Conservation (phyloP, 1,284 basidiomycete genomes). For the Naganishia liquefaciens region DNA sequence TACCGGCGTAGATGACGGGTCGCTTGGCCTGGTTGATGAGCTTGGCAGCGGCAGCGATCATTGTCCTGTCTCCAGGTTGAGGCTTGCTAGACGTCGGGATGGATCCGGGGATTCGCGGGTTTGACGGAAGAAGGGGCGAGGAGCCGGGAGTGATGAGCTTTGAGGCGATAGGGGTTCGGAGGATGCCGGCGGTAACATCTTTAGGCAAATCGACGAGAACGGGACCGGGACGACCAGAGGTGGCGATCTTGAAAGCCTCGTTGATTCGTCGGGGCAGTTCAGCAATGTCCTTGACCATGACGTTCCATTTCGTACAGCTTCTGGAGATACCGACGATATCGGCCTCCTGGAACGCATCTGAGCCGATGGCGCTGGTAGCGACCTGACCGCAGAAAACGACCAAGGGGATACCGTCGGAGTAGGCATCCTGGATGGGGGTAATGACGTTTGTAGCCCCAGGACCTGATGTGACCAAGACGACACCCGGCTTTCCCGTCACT, state of each 20-base stretch:
- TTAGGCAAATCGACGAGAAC: conserved; percentile 97
- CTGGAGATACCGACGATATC: conserved; percentile 95
- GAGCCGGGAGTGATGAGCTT: conserved; percentile 83
- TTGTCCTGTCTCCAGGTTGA: conserved; percentile 64
- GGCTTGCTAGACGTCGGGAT: conserved; percentile 55
- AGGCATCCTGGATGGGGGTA: conserved; percentile 96
- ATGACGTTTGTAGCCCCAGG: conserved; percentile 97
- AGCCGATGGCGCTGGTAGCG: conserved; percentile 95
- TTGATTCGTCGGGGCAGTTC: conserved; percentile 95
- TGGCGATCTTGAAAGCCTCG: conserved; percentile 99
- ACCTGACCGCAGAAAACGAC: conserved; percentile 98
- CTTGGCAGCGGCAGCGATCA: conserved; percentile 79
- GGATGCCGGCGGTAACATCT: conserved; percentile 91
- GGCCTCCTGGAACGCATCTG: conserved; percentile 97
- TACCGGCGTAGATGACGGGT: conserved; percentile 92
- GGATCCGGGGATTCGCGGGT: conserved; percentile 59
- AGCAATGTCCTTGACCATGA: conserved; percentile 97
- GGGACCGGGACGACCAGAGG: conserved; percentile 91
- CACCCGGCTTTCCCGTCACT: conserved; percentile 95
- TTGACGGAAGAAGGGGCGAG: conserved; percentile 73
- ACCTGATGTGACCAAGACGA: conserved; percentile 96
- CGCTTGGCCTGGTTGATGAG: conserved; percentile 90
- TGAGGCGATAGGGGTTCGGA: conserved; percentile 81
- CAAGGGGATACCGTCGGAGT: conserved; percentile 90
- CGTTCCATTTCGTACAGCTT: conserved; percentile 99